A percentile compares a stretch with the other conserved stretches of the same genome.
Conservation (phyloP, 495 filamentous ascomycete species). For the Hypoxylon lienhwacheense region DNA sequence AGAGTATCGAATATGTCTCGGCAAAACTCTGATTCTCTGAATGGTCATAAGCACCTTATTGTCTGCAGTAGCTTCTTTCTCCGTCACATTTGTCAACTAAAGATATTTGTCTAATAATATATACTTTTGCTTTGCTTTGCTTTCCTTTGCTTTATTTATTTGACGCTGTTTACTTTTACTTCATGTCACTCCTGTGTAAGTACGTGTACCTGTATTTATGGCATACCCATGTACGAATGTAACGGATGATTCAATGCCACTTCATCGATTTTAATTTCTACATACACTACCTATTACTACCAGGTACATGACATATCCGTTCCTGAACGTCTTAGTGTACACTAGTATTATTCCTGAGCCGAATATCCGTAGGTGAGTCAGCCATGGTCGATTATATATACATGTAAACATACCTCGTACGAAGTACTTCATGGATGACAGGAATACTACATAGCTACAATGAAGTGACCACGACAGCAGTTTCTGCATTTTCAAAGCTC, state of each 20-base stretch:
- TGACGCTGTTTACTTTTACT: neutral
- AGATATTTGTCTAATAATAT: neutral
- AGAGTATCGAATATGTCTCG: neutral
- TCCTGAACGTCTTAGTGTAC: too few relatives aligned
- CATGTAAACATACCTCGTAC: too few relatives aligned
- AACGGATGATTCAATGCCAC: neutral
- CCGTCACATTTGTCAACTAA: too few relatives aligned
- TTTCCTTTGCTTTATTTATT: neutral
- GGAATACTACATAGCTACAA: too few relatives aligned
- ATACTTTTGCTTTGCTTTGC: too few relatives aligned
- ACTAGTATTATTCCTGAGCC: neutral
- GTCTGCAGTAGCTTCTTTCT: neutral
- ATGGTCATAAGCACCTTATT: too few relatives aligned
- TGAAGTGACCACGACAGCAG: constrained; percentile 31
- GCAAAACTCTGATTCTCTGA: too few relatives aligned
- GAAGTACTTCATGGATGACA: too few relatives aligned
- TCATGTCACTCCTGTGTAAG: neutral
- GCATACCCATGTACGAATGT: neutral
- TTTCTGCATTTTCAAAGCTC: constrained; percentile 10
- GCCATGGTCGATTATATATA: constrained; percentile 5
- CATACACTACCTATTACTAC: too few relatives aligned
- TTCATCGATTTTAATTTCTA: too few relatives aligned
- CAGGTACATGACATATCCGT: too few relatives aligned
- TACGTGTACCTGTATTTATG: too few relatives aligned
- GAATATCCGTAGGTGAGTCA: constrained; percentile 9